These are phyloP conservation scores for Monosporascus sp. DNA, from an alignment of 2,329 filamentous ascomycete genomes.

Conservation along the genomic window DNA sequence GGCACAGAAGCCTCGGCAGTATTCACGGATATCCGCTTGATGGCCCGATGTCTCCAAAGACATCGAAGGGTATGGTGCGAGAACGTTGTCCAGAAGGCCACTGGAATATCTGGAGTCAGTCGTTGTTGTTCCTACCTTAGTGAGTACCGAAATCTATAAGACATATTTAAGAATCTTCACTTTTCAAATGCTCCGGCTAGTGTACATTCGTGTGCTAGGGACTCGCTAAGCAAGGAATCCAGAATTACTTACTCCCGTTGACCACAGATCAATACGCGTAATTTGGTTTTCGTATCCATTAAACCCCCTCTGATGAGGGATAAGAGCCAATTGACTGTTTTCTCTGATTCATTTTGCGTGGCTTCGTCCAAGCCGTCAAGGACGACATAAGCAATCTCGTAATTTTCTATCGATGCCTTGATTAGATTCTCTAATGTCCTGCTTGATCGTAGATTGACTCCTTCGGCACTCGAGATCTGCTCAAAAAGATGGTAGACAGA, in stretches of 20 bases:
- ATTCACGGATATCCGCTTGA: background rate
- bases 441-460: too few relatives aligned
- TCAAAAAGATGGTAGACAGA: slow-evolving; percentile 2
- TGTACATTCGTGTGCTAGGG: too few relatives aligned
- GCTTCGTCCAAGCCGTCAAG: slow-evolving; percentile 7
- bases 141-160: too few relatives aligned
- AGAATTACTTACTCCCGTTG: slow-evolving; percentile 1
- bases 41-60: slow-evolving; percentile 1
- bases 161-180: too few relatives aligned
- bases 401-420: slow-evolving; percentile 1
- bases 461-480: background rate
- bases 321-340: slow-evolving; percentile 2
- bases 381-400: slow-evolving; percentile 2
- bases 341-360: slow-evolving; percentile 1
- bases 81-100: slow-evolving; percentile 5
- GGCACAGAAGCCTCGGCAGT: background rate
- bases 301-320: background rate
- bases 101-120: too few relatives aligned
- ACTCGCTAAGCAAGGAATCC: too few relatives aligned
- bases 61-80: slow-evolving; percentile 1
- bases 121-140: too few relatives aligned
- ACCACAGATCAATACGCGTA: slow-evolving; percentile 4
- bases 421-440: background rate
- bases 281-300: too few relatives aligned
- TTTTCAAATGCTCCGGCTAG: too few relatives aligned